phyloP scores from a whole-genome alignment of 345 rosid species.

The Corymbia maculata region DNA sequence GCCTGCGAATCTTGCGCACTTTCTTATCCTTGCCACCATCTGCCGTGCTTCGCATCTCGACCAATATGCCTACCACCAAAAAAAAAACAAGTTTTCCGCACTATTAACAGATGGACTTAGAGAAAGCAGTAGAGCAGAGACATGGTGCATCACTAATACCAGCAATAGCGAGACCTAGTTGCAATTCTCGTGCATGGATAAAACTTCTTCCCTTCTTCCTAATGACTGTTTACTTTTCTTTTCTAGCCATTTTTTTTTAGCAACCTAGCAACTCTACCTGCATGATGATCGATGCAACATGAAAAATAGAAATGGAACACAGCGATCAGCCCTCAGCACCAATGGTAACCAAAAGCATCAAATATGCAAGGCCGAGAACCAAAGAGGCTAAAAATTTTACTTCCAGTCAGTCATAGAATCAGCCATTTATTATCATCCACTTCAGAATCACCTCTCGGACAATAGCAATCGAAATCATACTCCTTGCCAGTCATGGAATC shows the following conservation, averaged over 20 bases:
- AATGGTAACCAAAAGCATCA: neutral
- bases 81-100: neutral
- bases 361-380: neutral
- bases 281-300: neutral
- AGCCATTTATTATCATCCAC: neutral
- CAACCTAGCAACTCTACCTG: neutral
- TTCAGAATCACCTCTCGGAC: neutral
- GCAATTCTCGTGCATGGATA: neutral
- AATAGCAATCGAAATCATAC: neutral
- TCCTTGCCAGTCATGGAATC: neutral
- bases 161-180: neutral
- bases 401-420: neutral
- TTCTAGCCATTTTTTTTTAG: neutral
- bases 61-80: neutral
- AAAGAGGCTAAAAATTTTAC: neutral
- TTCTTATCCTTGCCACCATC: constrained; percentile 5
- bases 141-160: neutral
- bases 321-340: neutral
- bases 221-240: neutral
- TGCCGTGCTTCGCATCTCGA: constrained; percentile 3
- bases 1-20: neutral
- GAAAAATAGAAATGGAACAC: neutral
- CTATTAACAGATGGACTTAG: neutral
- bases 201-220: neutral
- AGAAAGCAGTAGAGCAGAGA: neutral